Conservation (phyloP, 768 basidiomycete genomes). For the Leccinellum luteum region DNA sequence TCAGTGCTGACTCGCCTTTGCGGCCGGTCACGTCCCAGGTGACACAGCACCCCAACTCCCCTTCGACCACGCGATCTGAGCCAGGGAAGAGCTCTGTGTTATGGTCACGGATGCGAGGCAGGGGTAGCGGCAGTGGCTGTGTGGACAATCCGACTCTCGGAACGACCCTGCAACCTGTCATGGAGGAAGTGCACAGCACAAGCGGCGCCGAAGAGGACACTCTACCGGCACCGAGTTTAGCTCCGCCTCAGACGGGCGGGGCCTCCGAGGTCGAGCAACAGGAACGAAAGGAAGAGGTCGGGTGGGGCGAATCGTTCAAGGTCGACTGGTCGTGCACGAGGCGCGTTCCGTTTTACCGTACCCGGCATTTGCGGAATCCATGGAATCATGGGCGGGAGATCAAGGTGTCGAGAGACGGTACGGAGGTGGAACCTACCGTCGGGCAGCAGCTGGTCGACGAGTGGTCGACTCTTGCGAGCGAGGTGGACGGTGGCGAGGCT, state of each 20-base stretch:
- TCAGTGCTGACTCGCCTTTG: constrained; percentile 28
- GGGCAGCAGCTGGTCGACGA: constrained; percentile 68
- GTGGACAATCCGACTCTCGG: constrained; percentile 14
- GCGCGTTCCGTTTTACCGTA: constrained; percentile 70
- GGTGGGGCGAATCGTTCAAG: constrained; percentile 78
- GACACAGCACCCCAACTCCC: neutral
- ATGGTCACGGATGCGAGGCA: constrained; percentile 27
- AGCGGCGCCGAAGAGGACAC: constrained; percentile 18
- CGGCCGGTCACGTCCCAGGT: constrained; percentile 7
- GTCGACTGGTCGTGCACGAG: constrained; percentile 79
- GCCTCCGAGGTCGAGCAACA: neutral
- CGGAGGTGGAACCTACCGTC: constrained; percentile 81
- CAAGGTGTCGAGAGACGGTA: constrained; percentile 86
- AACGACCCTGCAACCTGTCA: constrained; percentile 17
- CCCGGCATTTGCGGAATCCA: constrained; percentile 80
- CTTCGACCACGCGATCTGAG: constrained; percentile 30
- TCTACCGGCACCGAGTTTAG: neutral
- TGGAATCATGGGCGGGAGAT: constrained; percentile 89
- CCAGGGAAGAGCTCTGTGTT: constrained; percentile 41
- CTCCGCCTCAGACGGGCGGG: neutral
- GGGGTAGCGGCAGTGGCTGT: constrained; percentile 10
- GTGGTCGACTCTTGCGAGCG: constrained; percentile 48
- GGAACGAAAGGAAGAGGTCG: constrained; percentile 23
- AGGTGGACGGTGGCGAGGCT: constrained; percentile 2
- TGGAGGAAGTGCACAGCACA: constrained; percentile 18